Percentiles rank a stretch among this genome's conserved stretches.
These are phyloP conservation scores for Fusarium sp. DNA, from an alignment of 2,329 filamentous ascomycete species.

Conservation along the genomic window DNA sequence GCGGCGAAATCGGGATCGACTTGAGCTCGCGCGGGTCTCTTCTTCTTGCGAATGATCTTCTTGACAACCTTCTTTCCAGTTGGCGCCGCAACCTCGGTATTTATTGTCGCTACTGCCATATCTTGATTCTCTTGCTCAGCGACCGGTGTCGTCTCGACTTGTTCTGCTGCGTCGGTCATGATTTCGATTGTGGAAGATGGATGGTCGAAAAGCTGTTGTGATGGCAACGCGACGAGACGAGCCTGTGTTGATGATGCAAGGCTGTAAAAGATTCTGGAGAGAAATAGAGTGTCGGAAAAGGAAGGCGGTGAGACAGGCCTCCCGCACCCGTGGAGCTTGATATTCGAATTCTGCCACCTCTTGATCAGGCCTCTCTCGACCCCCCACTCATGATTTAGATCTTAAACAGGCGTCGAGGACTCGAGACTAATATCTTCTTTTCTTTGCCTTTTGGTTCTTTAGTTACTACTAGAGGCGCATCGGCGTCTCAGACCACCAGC, in stretches of 20 bases:
- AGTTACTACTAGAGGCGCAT: conserved; percentile 39
- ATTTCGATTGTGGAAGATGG: conserved; percentile 3
- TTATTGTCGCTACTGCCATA: conserved; percentile 55
- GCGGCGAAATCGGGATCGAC: conserved; percentile 87
- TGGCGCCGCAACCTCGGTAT: conserved; percentile 61
- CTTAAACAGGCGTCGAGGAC: conserved; percentile 27
- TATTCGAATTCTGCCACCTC: conserved; percentile 46
- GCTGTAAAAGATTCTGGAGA: conserved; percentile 47
- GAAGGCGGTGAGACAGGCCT: conserved; percentile 50
- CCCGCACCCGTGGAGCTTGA: conserved; percentile 33
- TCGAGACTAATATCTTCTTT: conserved; percentile 26
- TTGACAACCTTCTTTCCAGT: conserved; percentile 76
- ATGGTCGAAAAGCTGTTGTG: conserved; percentile 27
- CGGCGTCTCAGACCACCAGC: conserved; percentile 48
- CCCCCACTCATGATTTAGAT: conserved; percentile 49
- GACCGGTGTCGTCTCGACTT: conserved; percentile 46
- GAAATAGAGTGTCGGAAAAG: conserved; percentile 20
- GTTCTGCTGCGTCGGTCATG: conserved; percentile 53
- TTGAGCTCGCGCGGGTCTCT: conserved; percentile 88
- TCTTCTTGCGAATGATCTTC: conserved; percentile 92
- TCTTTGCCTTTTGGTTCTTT: conserved; percentile 19
- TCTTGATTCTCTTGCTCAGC: conserved; percentile 48
- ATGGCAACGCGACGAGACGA: conserved; percentile 44
- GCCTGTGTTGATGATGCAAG: conserved; percentile 46
- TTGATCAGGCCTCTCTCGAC: conserved; percentile 47